Evolutionary conservation across 371 early-diverging fungal species (phyloP).

Genomic region (Mortierella sp.): DNA sequence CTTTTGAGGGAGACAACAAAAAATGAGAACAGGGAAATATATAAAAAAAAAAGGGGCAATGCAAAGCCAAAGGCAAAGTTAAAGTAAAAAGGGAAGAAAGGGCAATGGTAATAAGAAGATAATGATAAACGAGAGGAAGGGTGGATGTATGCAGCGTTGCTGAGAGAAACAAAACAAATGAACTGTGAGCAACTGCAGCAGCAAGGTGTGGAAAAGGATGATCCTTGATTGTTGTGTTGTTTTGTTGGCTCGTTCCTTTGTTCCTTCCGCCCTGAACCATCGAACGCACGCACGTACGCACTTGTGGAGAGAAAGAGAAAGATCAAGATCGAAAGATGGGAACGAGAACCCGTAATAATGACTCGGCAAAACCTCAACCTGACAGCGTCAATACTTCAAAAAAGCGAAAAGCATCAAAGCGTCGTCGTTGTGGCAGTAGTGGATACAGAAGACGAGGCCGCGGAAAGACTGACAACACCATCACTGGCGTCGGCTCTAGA

Average conservation of each 20-base stretch:
- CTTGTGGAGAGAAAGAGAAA: background rate
- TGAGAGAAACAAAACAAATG: background rate
- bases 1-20: background rate
- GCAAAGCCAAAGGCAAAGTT: background rate
- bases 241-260: background rate
- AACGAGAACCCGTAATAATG: background rate
- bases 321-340: background rate
- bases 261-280: background rate
- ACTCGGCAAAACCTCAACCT: slow-evolving; percentile 6
- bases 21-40: background rate
- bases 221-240: background rate
- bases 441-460: slow-evolving; percentile 3
- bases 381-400: background rate
- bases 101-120: background rate
- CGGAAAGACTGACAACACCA: slow-evolving; percentile 10
- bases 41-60: background rate
- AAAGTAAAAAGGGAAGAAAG: too few species aligned
- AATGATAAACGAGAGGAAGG: background rate
- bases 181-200: background rate
- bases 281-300: background rate
- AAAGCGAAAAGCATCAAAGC: background rate
- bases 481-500: background rate
- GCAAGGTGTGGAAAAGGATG: background rate
- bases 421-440: background rate
- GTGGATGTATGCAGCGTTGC: background rate